Percentiles rank a stretch among this genome's conserved stretches.
These are phyloP conservation scores for Iodosphaeria phyllophila DNA, from an alignment of 2,329 filamentous ascomycete genomes.

Conservation along the genomic window DNA sequence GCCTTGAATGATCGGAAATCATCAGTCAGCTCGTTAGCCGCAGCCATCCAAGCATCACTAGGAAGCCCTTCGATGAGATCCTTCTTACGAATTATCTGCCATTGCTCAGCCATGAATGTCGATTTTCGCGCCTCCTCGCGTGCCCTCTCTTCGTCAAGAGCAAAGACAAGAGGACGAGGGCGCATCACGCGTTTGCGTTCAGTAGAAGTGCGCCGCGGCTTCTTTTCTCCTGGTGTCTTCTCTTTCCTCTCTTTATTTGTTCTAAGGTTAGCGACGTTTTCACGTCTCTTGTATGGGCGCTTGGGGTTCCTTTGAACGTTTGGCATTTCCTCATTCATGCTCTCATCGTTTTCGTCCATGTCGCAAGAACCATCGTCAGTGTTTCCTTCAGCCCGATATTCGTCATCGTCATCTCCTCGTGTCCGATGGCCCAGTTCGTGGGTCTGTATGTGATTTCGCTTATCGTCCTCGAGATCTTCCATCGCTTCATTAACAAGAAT, in stretches of 20 bases:
- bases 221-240: background rate
- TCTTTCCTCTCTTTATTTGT: constrained; percentile 1
- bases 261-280: background rate
- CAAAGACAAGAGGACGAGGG: constrained; percentile 13
- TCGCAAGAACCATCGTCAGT: constrained; percentile 1
- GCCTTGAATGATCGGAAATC: constrained; percentile 44
- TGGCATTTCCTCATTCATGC: background rate
- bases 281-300: background rate
- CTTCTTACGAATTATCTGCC: constrained; percentile 17
- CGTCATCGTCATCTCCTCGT: constrained; percentile 8
- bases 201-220: too few relatives aligned
- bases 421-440: too few relatives aligned
- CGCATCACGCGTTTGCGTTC: too few relatives aligned
- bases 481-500: constrained; percentile 62
- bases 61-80: constrained; percentile 20
- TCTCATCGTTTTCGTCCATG: constrained; percentile 1
- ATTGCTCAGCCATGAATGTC: constrained; percentile 14
- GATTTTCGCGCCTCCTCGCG: constrained; percentile 13
- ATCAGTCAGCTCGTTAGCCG: constrained; percentile 38
- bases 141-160: constrained; percentile 10
- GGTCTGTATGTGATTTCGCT: constrained; percentile 17
- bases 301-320: constrained; percentile 1
- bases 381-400: constrained; percentile 8
- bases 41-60: constrained; percentile 34
- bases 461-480: constrained; percentile 35